Base-by-base conservation (phyloP, 2,329 filamentous ascomycete species). In the Trichoderma harzianum region DNA sequence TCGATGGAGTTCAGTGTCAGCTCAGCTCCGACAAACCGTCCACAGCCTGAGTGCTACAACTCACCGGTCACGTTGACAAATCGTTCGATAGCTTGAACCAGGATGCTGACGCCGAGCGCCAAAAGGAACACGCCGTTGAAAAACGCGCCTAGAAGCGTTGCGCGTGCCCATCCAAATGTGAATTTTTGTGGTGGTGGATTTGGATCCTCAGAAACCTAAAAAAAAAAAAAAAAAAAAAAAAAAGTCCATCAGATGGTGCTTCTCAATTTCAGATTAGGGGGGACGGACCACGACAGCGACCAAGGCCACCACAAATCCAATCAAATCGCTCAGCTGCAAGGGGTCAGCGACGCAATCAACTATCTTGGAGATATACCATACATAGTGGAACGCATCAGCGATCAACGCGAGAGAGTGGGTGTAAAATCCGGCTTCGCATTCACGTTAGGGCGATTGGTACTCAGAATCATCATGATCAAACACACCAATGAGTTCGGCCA, bases 321-420 rank as follows among this genome's bases (percentile, higher is more conserved):
- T 86, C 1, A 94, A 80, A 76, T 94, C 92, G 76, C 91, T 93
- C 73, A 94, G 79, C 90, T 92, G 62, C 5, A 10, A 30, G 14
- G 26, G 10, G 62, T 78, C 67, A 79, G 75, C 34, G 12, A 28
- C 1, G 18, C 21, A 3, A 18, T 28, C 32, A 8, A 10, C 28
- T 28, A 30, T 28, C 28, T n/a, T 30, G 24, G 28, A 3, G 11
- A 11, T 10, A 55, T 58, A 47, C 10, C 67, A 63, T 82, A 92
- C 90, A 78, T 93, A 93, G 78, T 94, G 92, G 76, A 94, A 94
- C 1, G 93, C 91, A 84, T 95, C 92, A 32, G 92, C 92, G 30
- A 94, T 84, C 3, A 95, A 83, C 1, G 91, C 91, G 12, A 95
- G 84, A 0, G 92, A 94, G 67, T 85, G 85, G 1, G 92, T 94